These are phyloP conservation scores for Kazachstania martiniae DNA, from an alignment of 805 yeast genomes.

Conservation along the genomic window DNA sequence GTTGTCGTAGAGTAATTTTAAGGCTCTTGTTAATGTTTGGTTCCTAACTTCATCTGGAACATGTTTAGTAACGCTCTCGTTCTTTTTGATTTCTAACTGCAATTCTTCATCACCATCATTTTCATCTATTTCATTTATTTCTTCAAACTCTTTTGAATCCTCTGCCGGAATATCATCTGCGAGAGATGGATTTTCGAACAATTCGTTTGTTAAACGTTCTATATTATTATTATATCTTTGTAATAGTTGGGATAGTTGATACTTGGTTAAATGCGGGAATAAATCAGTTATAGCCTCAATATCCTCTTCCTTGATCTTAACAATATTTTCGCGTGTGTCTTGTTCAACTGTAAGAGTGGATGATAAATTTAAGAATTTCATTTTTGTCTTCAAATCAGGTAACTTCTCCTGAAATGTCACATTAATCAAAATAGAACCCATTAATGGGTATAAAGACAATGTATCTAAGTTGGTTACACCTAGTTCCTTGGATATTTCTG, in stretches of 20 bases:
- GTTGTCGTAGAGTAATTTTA: conserved; percentile 52
- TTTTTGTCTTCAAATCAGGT: conserved; percentile 42
- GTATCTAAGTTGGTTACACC: conserved; percentile 34
- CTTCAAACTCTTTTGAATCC: conserved; percentile 6
- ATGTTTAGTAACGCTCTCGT: conserved; percentile 10
- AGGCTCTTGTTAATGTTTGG: conserved; percentile 47
- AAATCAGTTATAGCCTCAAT: conserved; percentile 40
- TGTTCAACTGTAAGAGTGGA: background rate
- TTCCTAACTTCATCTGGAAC: conserved; percentile 43
- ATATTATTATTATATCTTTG: conserved; percentile 38
- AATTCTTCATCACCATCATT: conserved; percentile 4
- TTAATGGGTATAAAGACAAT: conserved; percentile 40
- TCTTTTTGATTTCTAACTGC: conserved; percentile 5
- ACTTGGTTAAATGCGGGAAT: conserved; percentile 50
- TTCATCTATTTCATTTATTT: conserved; percentile 9
- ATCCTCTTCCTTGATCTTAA: conserved; percentile 21
- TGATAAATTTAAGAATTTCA: conserved; percentile 35
- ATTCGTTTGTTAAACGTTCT: conserved; percentile 44
- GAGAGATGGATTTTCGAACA: conserved; percentile 53
- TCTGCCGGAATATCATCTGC: conserved; percentile 22
- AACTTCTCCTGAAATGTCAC: conserved; percentile 34
- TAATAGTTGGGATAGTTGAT: conserved; percentile 41
- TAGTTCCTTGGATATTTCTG: conserved; percentile 33
- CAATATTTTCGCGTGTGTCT: background rate
- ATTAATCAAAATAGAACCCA: conserved; percentile 44